Evolutionary conservation across 192 early-diverging fungal species (phyloP).

Genomic region (Glomus cerebriforme): DNA sequence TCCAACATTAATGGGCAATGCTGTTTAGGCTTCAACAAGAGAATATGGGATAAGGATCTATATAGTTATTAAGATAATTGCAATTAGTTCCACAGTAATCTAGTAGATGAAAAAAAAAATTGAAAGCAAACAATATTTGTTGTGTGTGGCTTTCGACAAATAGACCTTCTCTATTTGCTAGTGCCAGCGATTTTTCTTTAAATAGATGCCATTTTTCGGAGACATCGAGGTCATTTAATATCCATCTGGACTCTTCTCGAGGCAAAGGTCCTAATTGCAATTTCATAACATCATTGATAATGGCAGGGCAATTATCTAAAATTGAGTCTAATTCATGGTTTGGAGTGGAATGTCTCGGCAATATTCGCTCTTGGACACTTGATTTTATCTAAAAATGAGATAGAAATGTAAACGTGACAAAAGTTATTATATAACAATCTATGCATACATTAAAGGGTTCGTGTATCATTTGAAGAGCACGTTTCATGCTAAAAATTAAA

Average conservation of each 20-base stretch:
- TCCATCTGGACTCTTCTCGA: constrained; percentile 29
- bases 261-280: constrained; percentile 25
- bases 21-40: constrained; percentile 27
- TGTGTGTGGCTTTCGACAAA: constrained; percentile 27
- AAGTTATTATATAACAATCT: too few relatives aligned
- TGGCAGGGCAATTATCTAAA: background rate
- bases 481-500: constrained; percentile 14
- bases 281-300: constrained; percentile 14
- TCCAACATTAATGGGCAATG: constrained; percentile 26
- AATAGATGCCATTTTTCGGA: constrained; percentile 30
- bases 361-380: too few relatives aligned
- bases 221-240: constrained; percentile 16
- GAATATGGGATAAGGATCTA: constrained; percentile 32
- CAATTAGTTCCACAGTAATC: constrained; percentile 34
- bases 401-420: too few relatives aligned
- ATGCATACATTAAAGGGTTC: constrained; percentile 3
- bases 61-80: constrained; percentile 31
- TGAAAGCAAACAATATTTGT: constrained; percentile 32
- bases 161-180: constrained; percentile 21
- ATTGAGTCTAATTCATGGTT: background rate
- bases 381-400: too few relatives aligned
- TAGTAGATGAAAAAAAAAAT: constrained; percentile 28
- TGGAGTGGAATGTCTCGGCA: too few relatives aligned
- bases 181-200: constrained; percentile 20
- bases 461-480: background rate